Base-by-base conservation (phyloP, 1,284 basidiomycete species). In the Ustilago vetiveriae region DNA sequence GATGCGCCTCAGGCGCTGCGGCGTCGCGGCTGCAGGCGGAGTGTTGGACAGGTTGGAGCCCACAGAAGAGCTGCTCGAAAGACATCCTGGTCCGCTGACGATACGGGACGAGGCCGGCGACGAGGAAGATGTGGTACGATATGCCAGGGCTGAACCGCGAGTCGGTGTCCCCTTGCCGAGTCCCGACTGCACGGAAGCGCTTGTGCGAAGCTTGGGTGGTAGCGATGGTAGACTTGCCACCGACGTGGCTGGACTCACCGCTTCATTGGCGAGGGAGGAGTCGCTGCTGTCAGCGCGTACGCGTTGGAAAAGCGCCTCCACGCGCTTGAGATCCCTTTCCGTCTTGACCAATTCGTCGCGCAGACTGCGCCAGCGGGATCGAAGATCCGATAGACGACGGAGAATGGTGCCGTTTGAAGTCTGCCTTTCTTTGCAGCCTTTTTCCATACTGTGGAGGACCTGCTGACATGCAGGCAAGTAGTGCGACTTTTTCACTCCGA, bases 381-480 rank as follows among this genome's bases (percentile, higher is more conserved):
- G 90, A 54, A 90, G 90, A 78, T 94, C 92, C 9, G 90, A 90
- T 76, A 90, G 91, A 64, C 92, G 86, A 55, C 94, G 87, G 51
- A 97, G 83, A 23, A 92, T 91, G 83, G 95, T 93, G 3, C 95
- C 95, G 68, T 98, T 97, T 85, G 92, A 92, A 16, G 93, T 95
- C 1, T 91, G 89, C 45, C 92, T 87, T 68, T 95, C 92, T 59
- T 88, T 87, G 26, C 97, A 90, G 33, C 92, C 92, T 81, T 92
- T 94, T 79, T 93, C 92, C 75, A 97, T 90, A 73, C 94, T 93
- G 19, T 89, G 88, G n/a, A 98, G 86, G 35, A 94, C 93, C 81
- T 94, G 93, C 11, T 89, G 90, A 4, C 92, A 91, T 21, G 93
- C 92, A 0, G 94, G 93, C 83, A 92, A 88, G 81, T 98, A 98